Conservation (phyloP, 1,284 basidiomycete species). For the Moesziomyces antarcticus region DNA sequence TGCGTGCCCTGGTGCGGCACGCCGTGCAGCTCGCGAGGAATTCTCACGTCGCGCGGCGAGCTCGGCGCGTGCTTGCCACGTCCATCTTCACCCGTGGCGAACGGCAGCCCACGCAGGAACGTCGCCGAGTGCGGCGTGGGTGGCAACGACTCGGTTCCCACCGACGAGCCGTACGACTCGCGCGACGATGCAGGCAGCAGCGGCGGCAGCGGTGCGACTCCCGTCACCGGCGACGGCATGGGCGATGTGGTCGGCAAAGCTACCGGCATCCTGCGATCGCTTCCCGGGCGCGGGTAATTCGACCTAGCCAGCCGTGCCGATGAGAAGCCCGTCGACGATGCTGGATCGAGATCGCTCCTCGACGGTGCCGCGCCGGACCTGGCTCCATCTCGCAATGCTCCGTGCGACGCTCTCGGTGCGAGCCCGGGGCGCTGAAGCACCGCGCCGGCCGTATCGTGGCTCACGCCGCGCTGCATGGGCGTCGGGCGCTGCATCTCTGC, state of each 20-base stretch:
- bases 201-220: constrained; percentile 19
- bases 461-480: constrained; percentile 25
- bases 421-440: constrained; percentile 26
- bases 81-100: constrained; percentile 3
- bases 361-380: not conserved
- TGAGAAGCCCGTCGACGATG: constrained; percentile 37
- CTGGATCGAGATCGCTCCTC: constrained; percentile 25
- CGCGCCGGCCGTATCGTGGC: constrained; percentile 25
- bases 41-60: constrained; percentile 16
- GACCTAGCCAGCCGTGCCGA: constrained; percentile 7
- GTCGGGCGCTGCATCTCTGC: constrained; percentile 19
- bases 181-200: constrained; percentile 28
- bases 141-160: constrained; percentile 34
- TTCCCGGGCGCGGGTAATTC: constrained; percentile 2
- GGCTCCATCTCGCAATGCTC: constrained; percentile 20
- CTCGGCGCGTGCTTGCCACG: constrained; percentile 7
- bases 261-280: constrained; percentile 12
- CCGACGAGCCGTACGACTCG: constrained; percentile 36
- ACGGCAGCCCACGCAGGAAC: constrained; percentile 26
- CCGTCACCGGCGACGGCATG: constrained; percentile 20
- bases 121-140: constrained; percentile 41
- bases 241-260: constrained; percentile 20
- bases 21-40: constrained; percentile 12
- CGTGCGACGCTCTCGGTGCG: constrained; percentile 16
- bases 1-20: not conserved